These are phyloP conservation scores for Clitoria ternatea DNA, from an alignment of 306 rosid species.

Conservation along the genomic window DNA sequence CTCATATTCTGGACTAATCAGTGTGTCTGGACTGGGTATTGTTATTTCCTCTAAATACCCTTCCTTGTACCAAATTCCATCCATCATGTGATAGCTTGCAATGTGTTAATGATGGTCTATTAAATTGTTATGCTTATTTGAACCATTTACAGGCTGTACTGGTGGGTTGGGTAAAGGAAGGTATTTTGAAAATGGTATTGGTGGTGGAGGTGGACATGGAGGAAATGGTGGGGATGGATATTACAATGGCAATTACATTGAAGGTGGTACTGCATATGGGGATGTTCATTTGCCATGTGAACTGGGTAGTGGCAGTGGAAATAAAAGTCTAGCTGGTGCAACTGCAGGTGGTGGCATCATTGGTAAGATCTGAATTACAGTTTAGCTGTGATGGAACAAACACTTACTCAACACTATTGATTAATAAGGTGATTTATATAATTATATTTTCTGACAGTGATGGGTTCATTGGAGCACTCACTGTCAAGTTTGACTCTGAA, in stretches of 20 bases:
- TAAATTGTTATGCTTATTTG: conserved; percentile 23
- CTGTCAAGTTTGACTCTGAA: conserved; percentile 62
- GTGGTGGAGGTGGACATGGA: conserved; percentile 96
- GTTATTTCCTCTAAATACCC: conserved; percentile 23
- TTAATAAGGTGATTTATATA: background rate
- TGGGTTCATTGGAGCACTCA: conserved; percentile 92
- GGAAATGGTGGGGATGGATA: conserved; percentile 96
- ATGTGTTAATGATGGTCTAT: conserved; percentile 11
- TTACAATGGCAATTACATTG: conserved; percentile 67
- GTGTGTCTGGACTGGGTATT: conserved; percentile 87
- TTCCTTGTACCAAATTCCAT: background rate
- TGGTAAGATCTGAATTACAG: conserved; percentile 49
- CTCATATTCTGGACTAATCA: conserved; percentile 56
- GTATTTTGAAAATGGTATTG: conserved; percentile 61
- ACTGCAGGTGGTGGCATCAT: conserved; percentile 95
- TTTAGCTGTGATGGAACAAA: conserved; percentile 5
- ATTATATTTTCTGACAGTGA: conserved; percentile 48
- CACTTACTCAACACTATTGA: background rate
- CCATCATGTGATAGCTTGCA: conserved; percentile 12
- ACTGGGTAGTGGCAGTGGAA: conserved; percentile 99
- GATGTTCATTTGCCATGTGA: conserved; percentile 89
- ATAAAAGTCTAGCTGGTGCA: conserved; percentile 74
- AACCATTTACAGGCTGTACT: conserved; percentile 63
- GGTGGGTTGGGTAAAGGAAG: conserved; percentile 85
- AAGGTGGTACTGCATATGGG: conserved; percentile 82